Base-by-base conservation (phyloP, 2,329 filamentous ascomycete species). In the Hymenotorrendiella dingleyae region DNA sequence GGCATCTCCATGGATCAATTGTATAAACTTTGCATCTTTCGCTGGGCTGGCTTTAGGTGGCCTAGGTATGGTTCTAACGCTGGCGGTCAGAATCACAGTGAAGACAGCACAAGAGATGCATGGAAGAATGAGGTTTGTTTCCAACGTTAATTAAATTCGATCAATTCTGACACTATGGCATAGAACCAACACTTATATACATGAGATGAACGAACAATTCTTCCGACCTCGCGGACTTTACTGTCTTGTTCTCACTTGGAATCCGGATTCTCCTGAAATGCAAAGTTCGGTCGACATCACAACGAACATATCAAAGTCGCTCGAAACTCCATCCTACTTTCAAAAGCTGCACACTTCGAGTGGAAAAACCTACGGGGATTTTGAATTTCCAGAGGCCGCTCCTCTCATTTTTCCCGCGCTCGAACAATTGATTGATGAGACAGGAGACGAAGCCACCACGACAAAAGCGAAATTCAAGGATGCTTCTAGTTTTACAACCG, bases 161-260 rank as follows among this genome's bases (percentile, higher is more conserved):
- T 29, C 16, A 11, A 29, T 4, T 12, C 16, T 29, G 16, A 29
- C 4, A 17, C 30, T n/a, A n/a, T n/a, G n/a, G 1, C 5, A 21
- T 19, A 58, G 57, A 45, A 50, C 52, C 11, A 80, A 78, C 51
- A 62, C 56, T 0, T 81, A 76, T 54, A 66, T 82, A 12, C 69
- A 78, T 49, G 60, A 64, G 26, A 67, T 78, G 52, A 82, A 81
- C 52, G 64, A 69, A 7, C 64, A 72, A 3, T 69, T 78, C 45
- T 82, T 82, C 57, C 67, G 66, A 35, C 76, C 78, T 0, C 68
- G 67, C 2, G 77, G 77, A 0, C 64, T 81, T 0, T 74, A 71
- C 58, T 71, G 67, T 46, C 62, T 76, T 16, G 64, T 82, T 27
- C 69, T 80, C 61, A 71, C 71, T 1, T 78, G 68, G 61, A 71